phyloP scores from a whole-genome alignment of 2,329 filamentous ascomycete species.

The Claviceps maximensis region DNA sequence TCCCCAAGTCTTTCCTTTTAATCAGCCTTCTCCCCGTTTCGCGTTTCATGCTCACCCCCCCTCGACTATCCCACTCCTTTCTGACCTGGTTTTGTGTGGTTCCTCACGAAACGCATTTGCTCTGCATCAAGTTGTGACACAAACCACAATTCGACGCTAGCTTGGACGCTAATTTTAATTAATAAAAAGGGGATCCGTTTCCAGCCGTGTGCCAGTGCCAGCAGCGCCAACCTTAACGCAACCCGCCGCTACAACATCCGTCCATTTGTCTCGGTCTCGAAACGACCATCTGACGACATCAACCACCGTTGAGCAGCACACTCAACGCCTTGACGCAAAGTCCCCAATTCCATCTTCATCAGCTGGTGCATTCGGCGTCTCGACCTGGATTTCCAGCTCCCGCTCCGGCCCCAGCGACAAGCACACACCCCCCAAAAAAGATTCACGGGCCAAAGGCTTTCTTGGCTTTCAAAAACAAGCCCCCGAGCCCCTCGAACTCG shows the following conservation, averaged over 20 bases:
- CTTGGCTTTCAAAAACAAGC: conserved; percentile 5
- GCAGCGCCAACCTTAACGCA: conserved; percentile 14
- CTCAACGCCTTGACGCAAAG: conserved; percentile 28
- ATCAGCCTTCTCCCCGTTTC: too few relatives aligned
- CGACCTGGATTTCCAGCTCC: too few relatives aligned
- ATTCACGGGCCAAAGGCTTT: background rate
- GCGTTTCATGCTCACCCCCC: too few relatives aligned
- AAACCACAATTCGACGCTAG: background rate
- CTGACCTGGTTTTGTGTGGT: background rate
- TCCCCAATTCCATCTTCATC: conserved; percentile 22
- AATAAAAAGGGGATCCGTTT: conserved; percentile 6
- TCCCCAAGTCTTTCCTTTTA: too few relatives aligned
- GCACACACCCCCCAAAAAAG: conserved; percentile 1
- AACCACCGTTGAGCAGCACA: conserved; percentile 53
- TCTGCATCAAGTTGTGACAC: too few relatives aligned
- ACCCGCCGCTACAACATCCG: conserved; percentile 24
- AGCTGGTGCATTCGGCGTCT: conserved; percentile 28
- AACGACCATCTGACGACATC: conserved; percentile 57
- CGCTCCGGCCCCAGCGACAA: too few relatives aligned
- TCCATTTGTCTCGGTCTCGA: conserved; percentile 50
- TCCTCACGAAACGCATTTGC: background rate
- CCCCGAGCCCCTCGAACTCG: conserved; percentile 18
- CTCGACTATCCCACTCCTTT: background rate
- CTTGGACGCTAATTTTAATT: background rate
- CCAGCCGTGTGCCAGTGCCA: conserved; percentile 14